A percentile compares a stretch with the other conserved stretches of the same genome.
phyloP scores from a whole-genome alignment of 176 grass and related monocot genomes.

The Phoenix roebelenii region DNA sequence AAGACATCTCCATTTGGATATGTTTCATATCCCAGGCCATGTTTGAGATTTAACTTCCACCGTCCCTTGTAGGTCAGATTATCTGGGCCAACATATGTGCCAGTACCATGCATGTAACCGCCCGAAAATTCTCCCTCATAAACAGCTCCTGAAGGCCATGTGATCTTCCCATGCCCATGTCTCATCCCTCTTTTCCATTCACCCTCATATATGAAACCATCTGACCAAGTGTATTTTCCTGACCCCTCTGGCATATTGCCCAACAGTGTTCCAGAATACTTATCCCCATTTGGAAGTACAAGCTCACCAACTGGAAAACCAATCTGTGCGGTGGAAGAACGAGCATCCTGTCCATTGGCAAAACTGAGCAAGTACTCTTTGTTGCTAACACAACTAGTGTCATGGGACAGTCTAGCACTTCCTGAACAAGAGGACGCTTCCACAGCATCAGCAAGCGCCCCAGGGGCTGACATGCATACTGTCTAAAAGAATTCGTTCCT shows the following conservation, averaged over 20 bases:
- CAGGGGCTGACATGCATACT: constrained; percentile 93
- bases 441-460: constrained; percentile 43
- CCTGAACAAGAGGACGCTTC: constrained; percentile 34
- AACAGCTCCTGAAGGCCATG: constrained; percentile 49
- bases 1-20: constrained; percentile 72
- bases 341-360: constrained; percentile 43
- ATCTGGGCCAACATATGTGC: constrained; percentile 49
- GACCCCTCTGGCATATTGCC: constrained; percentile 74
- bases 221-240: constrained; percentile 62
- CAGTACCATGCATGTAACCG: constrained; percentile 75
- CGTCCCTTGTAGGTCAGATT: constrained; percentile 58
- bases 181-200: constrained; percentile 88
- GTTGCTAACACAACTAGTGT: constrained; percentile 42
- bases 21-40: constrained; percentile 74
- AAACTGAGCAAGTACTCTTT: constrained; percentile 26
- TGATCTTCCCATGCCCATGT: constrained; percentile 63
- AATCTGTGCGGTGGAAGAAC: constrained; percentile 22
- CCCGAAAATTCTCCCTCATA: constrained; percentile 77
- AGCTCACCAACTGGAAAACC: constrained; percentile 49
- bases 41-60: constrained; percentile 82
- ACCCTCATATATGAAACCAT: constrained; percentile 67
- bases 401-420: constrained; percentile 37
- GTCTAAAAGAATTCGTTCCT: constrained; percentile 25
- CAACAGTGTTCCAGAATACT: constrained; percentile 56
- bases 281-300: constrained; percentile 54